These are phyloP conservation scores for Botrytis pseudocinerea DNA, from an alignment of 2,329 filamentous ascomycete species.

Conservation along the genomic window DNA sequence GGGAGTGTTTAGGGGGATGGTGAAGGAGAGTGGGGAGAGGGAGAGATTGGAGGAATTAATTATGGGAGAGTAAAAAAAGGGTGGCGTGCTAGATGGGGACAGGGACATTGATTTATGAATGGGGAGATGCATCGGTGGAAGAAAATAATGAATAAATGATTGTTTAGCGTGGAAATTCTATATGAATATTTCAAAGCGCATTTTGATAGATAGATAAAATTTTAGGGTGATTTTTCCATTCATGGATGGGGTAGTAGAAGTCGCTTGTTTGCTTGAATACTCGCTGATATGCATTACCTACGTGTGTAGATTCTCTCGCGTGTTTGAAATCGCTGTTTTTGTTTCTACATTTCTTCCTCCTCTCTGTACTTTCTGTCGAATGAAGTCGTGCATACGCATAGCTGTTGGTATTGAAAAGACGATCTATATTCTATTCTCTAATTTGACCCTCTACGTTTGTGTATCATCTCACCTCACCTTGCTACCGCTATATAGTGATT, in stretches of 20 bases:
- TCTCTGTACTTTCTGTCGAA: too few species aligned
- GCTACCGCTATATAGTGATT: too few species aligned
- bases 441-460: too few species aligned
- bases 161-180: not conserved
- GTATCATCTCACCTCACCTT: too few species aligned
- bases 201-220: not conserved
- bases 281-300: too few species aligned
- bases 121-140: not conserved
- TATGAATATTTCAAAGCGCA: not conserved
- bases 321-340: too few species aligned
- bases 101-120: not conserved
- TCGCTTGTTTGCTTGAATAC: too few species aligned
- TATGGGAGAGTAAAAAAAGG: not conserved
- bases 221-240: not conserved
- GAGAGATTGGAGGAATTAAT: slow-evolving; percentile 37
- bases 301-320: too few species aligned
- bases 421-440: too few species aligned
- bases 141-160: not conserved
- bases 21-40: slow-evolving; percentile 60
- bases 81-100: not conserved
- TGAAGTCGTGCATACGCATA: too few species aligned
- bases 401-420: too few species aligned
- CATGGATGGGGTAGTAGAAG: not conserved
- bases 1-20: slow-evolving; percentile 62
- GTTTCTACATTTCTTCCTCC: too few species aligned